Evolutionary conservation across 2,329 filamentous ascomycete species (phyloP), one percentile per base, ranked within the genome.

Genomic region (Aspergillus uvarum): DNA sequence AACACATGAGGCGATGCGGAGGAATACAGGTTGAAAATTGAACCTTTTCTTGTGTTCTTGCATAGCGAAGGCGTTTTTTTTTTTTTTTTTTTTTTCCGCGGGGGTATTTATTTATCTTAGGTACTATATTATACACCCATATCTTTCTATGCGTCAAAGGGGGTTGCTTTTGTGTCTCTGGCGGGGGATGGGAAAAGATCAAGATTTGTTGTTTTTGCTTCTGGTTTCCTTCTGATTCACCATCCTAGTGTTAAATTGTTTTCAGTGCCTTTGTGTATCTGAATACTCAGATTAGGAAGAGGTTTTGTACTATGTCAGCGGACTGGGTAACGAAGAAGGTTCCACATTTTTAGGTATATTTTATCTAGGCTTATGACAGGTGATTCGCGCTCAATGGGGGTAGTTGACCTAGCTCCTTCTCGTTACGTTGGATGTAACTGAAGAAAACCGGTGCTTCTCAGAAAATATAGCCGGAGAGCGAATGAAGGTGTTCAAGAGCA

Each of bases 1-100:
- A 72, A 82, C 93, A 54, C 90, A 89, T 72, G 85, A 88, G 58
- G 91, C 90, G 16, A 87, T 87, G 68, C 80, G 80, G 68, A 82
- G 89, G 62, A 66, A 74, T 62, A 66, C 56, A 11, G 58, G 38
- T 44, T 63, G 54, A 59, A 56, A 8, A 21, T 19, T 59, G 52
- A 54, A 54, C 29, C 29, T 44, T 54, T 54, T 29, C 31, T 55
- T 65, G 63, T 63, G 65, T 24, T 65, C 64, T 63, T 67, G 72
- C 73, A 75, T 75, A 75, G 73, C 73, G 73, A 69, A 63, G 73
- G 73, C 68, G 72, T 74, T 73, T 38, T 26, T 6, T 26, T 26
- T 26, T 26, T 7, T 26, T 26, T 26, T 26, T 29, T 29, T 29
- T 29, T 29, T 8, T 26, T 26, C 11, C n/a, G n/a, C n/a, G n/a